Conservation (phyloP, 805 yeast species). For the Danielia oregonensis region DNA sequence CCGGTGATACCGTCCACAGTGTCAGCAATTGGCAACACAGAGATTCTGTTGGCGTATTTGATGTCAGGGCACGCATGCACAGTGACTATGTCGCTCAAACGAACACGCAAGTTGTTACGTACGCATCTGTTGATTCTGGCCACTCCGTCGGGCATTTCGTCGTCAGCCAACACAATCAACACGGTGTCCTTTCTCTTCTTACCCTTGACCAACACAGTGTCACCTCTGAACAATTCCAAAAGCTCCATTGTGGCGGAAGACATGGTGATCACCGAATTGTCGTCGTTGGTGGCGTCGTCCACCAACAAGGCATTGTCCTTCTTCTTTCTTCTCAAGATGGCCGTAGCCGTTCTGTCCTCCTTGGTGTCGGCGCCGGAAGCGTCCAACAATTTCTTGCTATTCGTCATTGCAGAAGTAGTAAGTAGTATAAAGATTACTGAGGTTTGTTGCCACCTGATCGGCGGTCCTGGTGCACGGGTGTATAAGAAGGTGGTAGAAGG, state of each 20-base stretch:
- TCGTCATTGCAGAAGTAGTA: conserved; percentile 11
- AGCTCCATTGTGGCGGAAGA: conserved; percentile 93
- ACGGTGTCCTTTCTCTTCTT: conserved; percentile 98
- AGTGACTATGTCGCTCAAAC: conserved; percentile 89
- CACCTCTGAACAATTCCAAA: conserved; percentile 94
- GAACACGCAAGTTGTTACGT: conserved; percentile 88
- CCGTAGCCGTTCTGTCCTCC: conserved; percentile 86
- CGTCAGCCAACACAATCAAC: conserved; percentile 91
- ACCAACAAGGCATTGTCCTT: conserved; percentile 92
- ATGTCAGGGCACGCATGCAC: conserved; percentile 97
- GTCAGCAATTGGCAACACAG: conserved; percentile 95
- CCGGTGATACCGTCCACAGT: conserved; percentile 98
- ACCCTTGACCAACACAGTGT: conserved; percentile 95
- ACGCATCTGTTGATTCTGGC: conserved; percentile 94
- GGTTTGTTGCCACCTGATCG: conserved; percentile 1
- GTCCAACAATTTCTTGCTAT: conserved; percentile 38
- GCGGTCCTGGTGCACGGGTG: conserved; percentile 8
- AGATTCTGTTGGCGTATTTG: conserved; percentile 92
- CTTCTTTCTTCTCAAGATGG: conserved; percentile 95
- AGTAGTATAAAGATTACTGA: conserved; percentile 1
- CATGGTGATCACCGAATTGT: conserved; percentile 94
- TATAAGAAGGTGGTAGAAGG: neutral
- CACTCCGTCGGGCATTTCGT: conserved; percentile 93
- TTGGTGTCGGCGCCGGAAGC: conserved; percentile 62
- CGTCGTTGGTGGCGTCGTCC: conserved; percentile 96